phyloP scores from a whole-genome alignment of 768 basidiomycete genomes.

The Lentinus brumalis region DNA sequence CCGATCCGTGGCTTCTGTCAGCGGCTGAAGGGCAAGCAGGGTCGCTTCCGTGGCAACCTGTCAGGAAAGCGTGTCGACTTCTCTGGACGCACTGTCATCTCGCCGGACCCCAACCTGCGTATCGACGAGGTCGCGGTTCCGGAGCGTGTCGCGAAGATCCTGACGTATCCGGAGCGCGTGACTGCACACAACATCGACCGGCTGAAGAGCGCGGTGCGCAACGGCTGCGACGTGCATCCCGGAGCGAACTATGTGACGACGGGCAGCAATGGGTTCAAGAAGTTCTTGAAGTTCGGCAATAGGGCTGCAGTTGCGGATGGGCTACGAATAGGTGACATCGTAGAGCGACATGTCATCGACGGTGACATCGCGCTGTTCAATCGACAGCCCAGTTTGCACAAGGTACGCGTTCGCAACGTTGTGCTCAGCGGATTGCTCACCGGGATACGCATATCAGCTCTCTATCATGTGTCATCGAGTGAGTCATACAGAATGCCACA shows the following conservation, averaged over 20 bases:
- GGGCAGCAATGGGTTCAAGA: conserved; percentile 79
- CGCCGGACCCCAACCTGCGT: conserved; percentile 96
- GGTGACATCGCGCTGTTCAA: conserved; percentile 98
- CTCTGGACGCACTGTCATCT: conserved; percentile 97
- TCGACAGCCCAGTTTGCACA: conserved; percentile 97
- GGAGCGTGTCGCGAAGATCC: conserved; percentile 88
- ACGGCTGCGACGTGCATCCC: conserved; percentile 89
- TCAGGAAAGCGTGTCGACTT: conserved; percentile 99
- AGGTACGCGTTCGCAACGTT: conserved; percentile 45
- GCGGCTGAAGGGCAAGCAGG: conserved; percentile 97
- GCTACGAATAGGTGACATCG: conserved; percentile 84
- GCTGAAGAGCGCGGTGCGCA: conserved; percentile 76
- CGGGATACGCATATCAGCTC: conserved; percentile 46
- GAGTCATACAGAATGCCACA: conserved; percentile 22
- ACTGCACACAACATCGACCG: conserved; percentile 85
- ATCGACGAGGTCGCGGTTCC: conserved; percentile 99
- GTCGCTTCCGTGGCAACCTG: conserved; percentile 96
- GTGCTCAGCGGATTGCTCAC: neutral
- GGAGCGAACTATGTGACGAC: conserved; percentile 93
- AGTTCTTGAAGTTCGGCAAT: conserved; percentile 88
- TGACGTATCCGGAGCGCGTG: conserved; percentile 96
- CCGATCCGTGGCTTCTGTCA: conserved; percentile 98
- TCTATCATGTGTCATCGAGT: conserved; percentile 99
- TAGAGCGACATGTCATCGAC: conserved; percentile 93
- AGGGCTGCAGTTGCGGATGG: conserved; percentile 78